Percentiles rank a stretch among this genome's conserved stretches.
phyloP scores from a whole-genome alignment of 768 basidiomycete genomes.

The Leccinum arenicola region DNA sequence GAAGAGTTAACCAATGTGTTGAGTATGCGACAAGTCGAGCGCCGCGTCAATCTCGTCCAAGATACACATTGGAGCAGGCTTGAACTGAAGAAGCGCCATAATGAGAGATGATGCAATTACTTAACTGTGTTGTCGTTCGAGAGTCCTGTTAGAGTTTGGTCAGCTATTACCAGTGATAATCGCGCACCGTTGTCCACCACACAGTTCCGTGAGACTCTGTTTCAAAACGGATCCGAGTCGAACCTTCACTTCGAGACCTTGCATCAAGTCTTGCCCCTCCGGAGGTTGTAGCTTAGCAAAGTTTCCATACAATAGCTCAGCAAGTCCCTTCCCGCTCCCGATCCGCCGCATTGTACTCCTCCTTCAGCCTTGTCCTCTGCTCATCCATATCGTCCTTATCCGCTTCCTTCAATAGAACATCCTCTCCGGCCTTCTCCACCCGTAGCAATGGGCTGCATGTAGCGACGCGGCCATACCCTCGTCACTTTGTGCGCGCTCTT shows the following conservation, averaged over 20 bases:
- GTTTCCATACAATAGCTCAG: slow-evolving; percentile 92
- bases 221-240: slow-evolving; percentile 96
- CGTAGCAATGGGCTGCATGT: too few species aligned
- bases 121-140: slow-evolving; percentile 53
- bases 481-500: too few species aligned
- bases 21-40: slow-evolving; percentile 91
- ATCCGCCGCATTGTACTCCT: slow-evolving; percentile 64
- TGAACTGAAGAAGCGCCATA: slow-evolving; percentile 99
- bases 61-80: slow-evolving; percentile 99
- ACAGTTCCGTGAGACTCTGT: slow-evolving; percentile 93
- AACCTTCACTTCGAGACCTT: slow-evolving; percentile 97
- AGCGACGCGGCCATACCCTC: too few species aligned
- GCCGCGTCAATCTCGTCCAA: slow-evolving; percentile 99
- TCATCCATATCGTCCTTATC: slow-evolving; percentile 48
- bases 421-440: slow-evolving; percentile 47
- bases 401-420: slow-evolving; percentile 48
- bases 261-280: slow-evolving; percentile 89
- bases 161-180: not conserved
- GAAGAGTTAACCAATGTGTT: slow-evolving; percentile 97
- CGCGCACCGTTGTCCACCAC: slow-evolving; percentile 90
- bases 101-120: slow-evolving; percentile 96
- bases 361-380: slow-evolving; percentile 46
- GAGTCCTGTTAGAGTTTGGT: slow-evolving; percentile 2
- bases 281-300: slow-evolving; percentile 96
- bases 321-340: slow-evolving; percentile 53